phyloP scores from a whole-genome alignment of 371 early-diverging fungal species.

The Amoeboaphelidium occidentale region DNA sequence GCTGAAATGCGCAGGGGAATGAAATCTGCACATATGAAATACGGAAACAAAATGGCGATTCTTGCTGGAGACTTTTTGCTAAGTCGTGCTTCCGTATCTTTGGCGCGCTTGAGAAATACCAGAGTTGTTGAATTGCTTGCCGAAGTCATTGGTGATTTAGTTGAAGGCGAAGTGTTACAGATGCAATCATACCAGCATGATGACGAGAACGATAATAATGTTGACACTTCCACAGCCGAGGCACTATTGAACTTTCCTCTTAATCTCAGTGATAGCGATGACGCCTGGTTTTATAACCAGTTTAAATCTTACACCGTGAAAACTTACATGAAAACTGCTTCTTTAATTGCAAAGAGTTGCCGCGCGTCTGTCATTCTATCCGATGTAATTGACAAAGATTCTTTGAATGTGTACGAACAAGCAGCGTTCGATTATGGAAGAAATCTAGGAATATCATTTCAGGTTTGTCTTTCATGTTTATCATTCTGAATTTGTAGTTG shows the following conservation, averaged over 20 bases:
- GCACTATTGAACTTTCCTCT: conserved; percentile 20
- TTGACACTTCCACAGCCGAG: conserved; percentile 8
- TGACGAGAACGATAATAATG: neutral
- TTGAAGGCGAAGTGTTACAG: conserved; percentile 93
- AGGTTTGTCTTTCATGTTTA: conserved; percentile 22
- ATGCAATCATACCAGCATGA: conserved; percentile 43
- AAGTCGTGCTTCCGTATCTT: conserved; percentile 67
- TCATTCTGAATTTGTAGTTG: conserved; percentile 22
- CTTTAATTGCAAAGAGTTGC: conserved; percentile 79
- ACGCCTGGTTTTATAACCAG: neutral
- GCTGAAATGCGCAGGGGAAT: conserved; percentile 34
- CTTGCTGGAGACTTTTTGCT: conserved; percentile 82
- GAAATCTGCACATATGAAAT: conserved; percentile 51
- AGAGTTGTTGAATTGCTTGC: conserved; percentile 80
- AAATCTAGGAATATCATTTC: conserved; percentile 76
- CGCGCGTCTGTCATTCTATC: conserved; percentile 57
- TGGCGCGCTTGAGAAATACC: conserved; percentile 58
- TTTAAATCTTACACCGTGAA: conserved; percentile 80
- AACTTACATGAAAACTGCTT: conserved; percentile 82
- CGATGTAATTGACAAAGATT: conserved; percentile 10
- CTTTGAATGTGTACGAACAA: conserved; percentile 17
- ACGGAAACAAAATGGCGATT: conserved; percentile 91
- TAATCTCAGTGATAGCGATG: conserved; percentile 1
- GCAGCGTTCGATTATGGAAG: conserved; percentile 59
- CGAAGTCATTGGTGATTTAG: conserved; percentile 71